Evolutionary conservation across 352 stramenopile genomes (phyloP), one percentile per base, ranked within the genome.

Genomic region (Pythium utonaiense): DNA sequence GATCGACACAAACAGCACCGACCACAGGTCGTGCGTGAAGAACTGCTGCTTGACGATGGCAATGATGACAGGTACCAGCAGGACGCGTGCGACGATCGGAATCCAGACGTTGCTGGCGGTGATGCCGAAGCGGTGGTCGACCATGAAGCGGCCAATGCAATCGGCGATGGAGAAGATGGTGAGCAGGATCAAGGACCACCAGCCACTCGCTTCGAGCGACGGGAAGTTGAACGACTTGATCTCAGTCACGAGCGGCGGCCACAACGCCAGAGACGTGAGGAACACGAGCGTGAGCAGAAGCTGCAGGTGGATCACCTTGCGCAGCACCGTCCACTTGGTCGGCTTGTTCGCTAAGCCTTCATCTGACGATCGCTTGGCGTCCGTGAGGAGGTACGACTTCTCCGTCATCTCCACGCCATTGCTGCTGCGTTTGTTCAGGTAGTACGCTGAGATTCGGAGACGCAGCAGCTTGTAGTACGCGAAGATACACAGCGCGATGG

Each of bases 181-280:
- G 33, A 95, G 74, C 31, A 93, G 60, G 30, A 95, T 84, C 13
- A 93, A 68, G 50, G 83, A 85, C 83, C 86, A 95, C 86, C 86
- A 95, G 19, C 81, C 77, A 49, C 66, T 89, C 12, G 65, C 69
- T 63, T 92, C 70, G 16, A 95, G 72, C 5, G 58, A 72, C 31
- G 81, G 83, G 40, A 93, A 87, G 68, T 85, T 91, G 67, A 84
- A 87, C 66, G 79, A 84, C 65, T 80, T 77, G 66, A 95, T 91
- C 61, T 93, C 85, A 8, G 85, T 95, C 34, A 91, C 69, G 21
- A 95, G 77, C 50, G 83, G 80, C 34, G 85, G 85, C 83, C 80
- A 95, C 9, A 95, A 73, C 31, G 76, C 73, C 13, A 95, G 61
- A 57, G 75, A 86, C 9, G 78, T 83, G 30, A 89, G 69, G 48